phyloP scores from a whole-genome alignment of 805 yeast genomes.

The Saccharomycopsis amapae region DNA sequence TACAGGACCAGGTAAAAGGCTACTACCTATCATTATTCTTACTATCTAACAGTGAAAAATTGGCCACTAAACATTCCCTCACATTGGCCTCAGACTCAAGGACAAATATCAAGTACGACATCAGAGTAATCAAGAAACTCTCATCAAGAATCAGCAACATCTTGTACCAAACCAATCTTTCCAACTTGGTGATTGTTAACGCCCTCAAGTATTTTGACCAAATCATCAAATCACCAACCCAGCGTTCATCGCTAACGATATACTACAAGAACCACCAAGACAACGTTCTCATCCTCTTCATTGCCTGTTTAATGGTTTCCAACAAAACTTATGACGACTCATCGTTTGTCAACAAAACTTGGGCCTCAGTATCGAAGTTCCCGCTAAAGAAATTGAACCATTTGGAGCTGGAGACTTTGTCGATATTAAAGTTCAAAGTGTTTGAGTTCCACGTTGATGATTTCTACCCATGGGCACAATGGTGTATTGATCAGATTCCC shows the following conservation, averaged over 20 bases:
- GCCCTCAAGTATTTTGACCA: constrained; percentile 10
- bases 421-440: constrained; percentile 33
- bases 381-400: constrained; percentile 17
- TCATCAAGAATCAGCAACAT: constrained; percentile 12
- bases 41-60: too few relatives aligned
- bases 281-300: constrained; percentile 25
- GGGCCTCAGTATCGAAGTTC: constrained; percentile 33
- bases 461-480: too few relatives aligned
- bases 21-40: not conserved
- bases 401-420: too few relatives aligned
- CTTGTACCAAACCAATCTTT: constrained; percentile 18
- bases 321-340: constrained; percentile 45
- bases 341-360: constrained; percentile 43
- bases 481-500: too few relatives aligned
- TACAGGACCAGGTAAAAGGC: constrained; percentile 1
- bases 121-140: not conserved
- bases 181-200: constrained; percentile 13
- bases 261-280: constrained; percentile 17
- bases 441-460: too few relatives aligned
- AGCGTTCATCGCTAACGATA: too few relatives aligned
- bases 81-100: not conserved
- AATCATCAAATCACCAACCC: not conserved
- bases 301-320: constrained; percentile 28
- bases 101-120: not conserved
- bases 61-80: too few relatives aligned